These are phyloP conservation scores for Dictyostelium capitatum DNA, from an alignment of 78 protist species.

Conservation along the genomic window DNA sequence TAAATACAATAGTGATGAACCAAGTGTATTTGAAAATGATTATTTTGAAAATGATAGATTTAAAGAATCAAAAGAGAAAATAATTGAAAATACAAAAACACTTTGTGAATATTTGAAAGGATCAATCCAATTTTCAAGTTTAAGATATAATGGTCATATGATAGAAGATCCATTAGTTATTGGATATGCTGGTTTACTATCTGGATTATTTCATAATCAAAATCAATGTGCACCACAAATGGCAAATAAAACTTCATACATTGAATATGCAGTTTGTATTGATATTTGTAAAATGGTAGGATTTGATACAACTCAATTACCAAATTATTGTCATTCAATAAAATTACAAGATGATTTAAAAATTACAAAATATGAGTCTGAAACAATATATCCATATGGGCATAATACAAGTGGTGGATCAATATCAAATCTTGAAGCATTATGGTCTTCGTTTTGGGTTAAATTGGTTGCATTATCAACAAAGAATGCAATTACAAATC, in stretches of 20 bases:
- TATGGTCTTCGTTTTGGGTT: not conserved
- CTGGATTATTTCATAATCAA: not conserved
- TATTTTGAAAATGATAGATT: not conserved
- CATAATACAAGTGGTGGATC: conserved; percentile 10
- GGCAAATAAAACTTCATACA: too few relatives aligned
- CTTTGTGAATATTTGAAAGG: not conserved
- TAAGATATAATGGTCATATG: not conserved
- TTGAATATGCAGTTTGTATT: not conserved
- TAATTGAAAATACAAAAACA: not conserved
- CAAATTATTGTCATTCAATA: not conserved
- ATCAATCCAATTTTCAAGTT: not conserved
- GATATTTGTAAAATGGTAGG: conserved; percentile 17
- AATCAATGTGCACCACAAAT: not conserved
- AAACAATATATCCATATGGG: not conserved
- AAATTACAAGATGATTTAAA: not conserved
- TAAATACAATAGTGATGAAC: not conserved
- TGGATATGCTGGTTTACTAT: not conserved
- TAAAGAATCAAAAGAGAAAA: not conserved
- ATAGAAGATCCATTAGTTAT: not conserved
- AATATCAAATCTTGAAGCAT: not conserved
- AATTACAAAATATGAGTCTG: not conserved
- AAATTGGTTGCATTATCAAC: not conserved
- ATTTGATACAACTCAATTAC: not conserved
- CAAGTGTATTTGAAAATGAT: not conserved
- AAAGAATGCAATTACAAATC: not conserved